phyloP scores from a whole-genome alignment of 164 flowering plant species.

The Umbilicus rupestris region DNA sequence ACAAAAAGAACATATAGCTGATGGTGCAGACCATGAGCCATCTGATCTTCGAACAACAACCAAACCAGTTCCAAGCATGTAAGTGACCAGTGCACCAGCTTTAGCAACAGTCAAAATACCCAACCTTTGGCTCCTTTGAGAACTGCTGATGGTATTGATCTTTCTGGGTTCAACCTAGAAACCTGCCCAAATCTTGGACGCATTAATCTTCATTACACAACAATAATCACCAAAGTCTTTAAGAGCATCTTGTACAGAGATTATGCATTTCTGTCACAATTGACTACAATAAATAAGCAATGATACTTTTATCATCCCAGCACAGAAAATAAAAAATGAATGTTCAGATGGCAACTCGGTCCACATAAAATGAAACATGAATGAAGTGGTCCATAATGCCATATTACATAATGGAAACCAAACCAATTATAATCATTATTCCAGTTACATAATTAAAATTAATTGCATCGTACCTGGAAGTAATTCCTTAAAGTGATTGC shows the following conservation, averaged over 20 bases:
- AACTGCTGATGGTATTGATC: slow-evolving; percentile 46
- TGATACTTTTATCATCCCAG: background rate
- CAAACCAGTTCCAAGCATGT: slow-evolving; percentile 63
- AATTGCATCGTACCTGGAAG: background rate
- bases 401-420: background rate
- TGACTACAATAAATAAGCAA: background rate
- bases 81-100: slow-evolving; percentile 58
- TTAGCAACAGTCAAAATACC: slow-evolving; percentile 58
- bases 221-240: background rate
- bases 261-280: no score
- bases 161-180: slow-evolving; percentile 45
- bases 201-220: background rate
- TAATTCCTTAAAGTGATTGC: slow-evolving; percentile 4
- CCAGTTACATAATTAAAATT: background rate
- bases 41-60: slow-evolving; percentile 59
- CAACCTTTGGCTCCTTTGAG: slow-evolving; percentile 53
- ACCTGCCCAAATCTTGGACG: slow-evolving; percentile 27
- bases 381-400: background rate
- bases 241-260: background rate
- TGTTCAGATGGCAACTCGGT: background rate
- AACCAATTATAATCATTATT: background rate
- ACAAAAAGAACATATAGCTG: slow-evolving; percentile 61
- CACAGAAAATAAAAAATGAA: background rate
- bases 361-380: background rate
- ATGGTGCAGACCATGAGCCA: slow-evolving; percentile 71